Evolutionary conservation across 805 yeast genomes (phyloP), one percentile per base, ranked within the genome.

Genomic region (Cyberlindnera mississippiensis): DNA sequence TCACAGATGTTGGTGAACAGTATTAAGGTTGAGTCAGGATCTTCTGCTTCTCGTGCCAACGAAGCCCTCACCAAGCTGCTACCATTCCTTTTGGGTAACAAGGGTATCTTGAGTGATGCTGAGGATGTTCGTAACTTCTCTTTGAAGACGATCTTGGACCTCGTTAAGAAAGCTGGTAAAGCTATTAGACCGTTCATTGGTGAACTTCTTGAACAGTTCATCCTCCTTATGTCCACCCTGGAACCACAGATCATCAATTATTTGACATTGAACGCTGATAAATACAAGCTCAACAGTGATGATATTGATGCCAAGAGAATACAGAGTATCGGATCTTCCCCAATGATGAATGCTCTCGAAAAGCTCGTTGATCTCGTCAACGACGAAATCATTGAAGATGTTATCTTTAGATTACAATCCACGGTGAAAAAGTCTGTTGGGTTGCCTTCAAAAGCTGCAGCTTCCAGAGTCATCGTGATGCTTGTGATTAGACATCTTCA

Each of bases 241-340:
- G 99, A 93, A 56, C 98, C 98, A 0, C 96, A 90, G 57, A 78
- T 85, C 2, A 74, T 87, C 48, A 91, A 93, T 56, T 91, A 89
- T 54, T 63, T 91, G 44, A 79, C 93, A 0, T 67, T 91, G 46
- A 90, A 93, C 63, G 96, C 97, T 1, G 90, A 80, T 45, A 91
- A 89, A 60, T 89, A 84, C 58, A 88, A 89, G 33, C 59, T 89
- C 44, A 80, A 78, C 38, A 67, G 79, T 7, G 75, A 76, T 43
- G 85, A 79, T 30, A 78, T 91, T 45, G 97, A 93, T 61, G 78
- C 86, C 0, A 79, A 80, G 38, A 72, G 98, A 54, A 64, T 82
- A 40, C 82, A 79, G 43, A 76, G 84, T 33, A 73, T 93, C 26
- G 80, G 91, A 0, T 69, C 72, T 20, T 90, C 97, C 0, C 97